phyloP scores from a whole-genome alignment of 192 early-diverging fungal genomes.

The Borealophlyctis nickersoniae region DNA sequence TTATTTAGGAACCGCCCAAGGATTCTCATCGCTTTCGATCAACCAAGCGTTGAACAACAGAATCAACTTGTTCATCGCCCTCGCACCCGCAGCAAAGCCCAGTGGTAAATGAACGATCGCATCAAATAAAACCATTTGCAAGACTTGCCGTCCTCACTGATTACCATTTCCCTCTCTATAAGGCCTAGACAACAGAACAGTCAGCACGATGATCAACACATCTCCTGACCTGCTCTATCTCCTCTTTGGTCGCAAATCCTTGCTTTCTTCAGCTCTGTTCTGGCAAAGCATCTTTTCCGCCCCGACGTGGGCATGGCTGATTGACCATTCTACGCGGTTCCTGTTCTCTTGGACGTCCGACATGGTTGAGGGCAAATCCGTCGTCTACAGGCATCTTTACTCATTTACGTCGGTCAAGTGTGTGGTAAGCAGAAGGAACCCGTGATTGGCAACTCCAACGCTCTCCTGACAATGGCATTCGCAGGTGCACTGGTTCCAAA shows the following conservation, averaged over 20 bases:
- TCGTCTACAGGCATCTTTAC: constrained; percentile 83
- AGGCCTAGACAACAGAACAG: constrained; percentile 74
- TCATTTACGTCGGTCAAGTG: constrained; percentile 85
- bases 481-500: constrained; percentile 86
- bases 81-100: constrained; percentile 88
- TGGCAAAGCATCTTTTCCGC: constrained; percentile 81
- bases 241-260: constrained; percentile 80
- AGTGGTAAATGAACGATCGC: constrained; percentile 27
- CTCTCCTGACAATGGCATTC: background rate
- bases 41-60: constrained; percentile 76
- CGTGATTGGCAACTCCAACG: constrained; percentile 23
- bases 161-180: too few species aligned
- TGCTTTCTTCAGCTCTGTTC: constrained; percentile 73
- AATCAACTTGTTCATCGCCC: constrained; percentile 82
- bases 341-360: constrained; percentile 83
- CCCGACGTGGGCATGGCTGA: constrained; percentile 66
- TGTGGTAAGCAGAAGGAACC: too few species aligned
- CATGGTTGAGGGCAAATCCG: constrained; percentile 70
- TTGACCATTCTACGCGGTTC: constrained; percentile 68
- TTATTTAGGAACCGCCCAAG: constrained; percentile 70
- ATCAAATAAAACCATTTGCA: too few species aligned
- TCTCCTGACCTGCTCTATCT: constrained; percentile 85
- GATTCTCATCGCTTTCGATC: constrained; percentile 81
- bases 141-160: constrained; percentile 5
- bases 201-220: constrained; percentile 79